A percentile compares a stretch with the other conserved stretches of the same genome.
These are phyloP conservation scores for Ganoderma lingzhi DNA, from an alignment of 1,284 basidiomycete genomes.

Conservation along the genomic window DNA sequence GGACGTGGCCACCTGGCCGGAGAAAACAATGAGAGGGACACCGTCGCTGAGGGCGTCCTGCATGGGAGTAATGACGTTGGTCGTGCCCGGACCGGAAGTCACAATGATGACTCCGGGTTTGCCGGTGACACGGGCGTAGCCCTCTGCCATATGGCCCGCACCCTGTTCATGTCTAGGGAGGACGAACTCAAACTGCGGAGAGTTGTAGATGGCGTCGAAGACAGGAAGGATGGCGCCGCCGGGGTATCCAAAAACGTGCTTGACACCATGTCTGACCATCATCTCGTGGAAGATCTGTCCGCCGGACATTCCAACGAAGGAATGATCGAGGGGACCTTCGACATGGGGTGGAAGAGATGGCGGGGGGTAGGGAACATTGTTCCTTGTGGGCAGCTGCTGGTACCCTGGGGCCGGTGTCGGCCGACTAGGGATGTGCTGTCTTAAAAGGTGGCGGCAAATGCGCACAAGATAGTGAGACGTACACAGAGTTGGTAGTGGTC, in stretches of 20 bases:
- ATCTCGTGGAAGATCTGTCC: slow-evolving; percentile 99
- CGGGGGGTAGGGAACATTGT: slow-evolving; percentile 54
- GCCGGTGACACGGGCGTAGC: slow-evolving; percentile 97
- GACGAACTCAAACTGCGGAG: slow-evolving; percentile 94
- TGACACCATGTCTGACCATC: slow-evolving; percentile 97
- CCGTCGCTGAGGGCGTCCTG: slow-evolving; percentile 97
- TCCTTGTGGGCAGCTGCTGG: slow-evolving; percentile 69
- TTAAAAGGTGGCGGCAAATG: slow-evolving; percentile 6
- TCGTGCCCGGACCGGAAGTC: slow-evolving; percentile 97
- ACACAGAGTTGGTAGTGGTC: slow-evolving; percentile 68
- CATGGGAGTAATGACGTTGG: slow-evolving; percentile 98
- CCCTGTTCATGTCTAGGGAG: slow-evolving; percentile 98
- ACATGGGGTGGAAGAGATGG: slow-evolving; percentile 53
- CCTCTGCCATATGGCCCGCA: slow-evolving; percentile 98
- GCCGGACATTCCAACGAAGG: slow-evolving; percentile 94
- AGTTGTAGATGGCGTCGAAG: slow-evolving; percentile 99
- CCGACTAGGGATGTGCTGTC: slow-evolving; percentile 52
- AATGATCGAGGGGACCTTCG: slow-evolving; percentile 68
- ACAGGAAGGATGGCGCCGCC: slow-evolving; percentile 98
- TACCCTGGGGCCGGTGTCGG: slow-evolving; percentile 71
- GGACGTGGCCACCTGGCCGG: slow-evolving; percentile 97
- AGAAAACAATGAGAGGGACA: slow-evolving; percentile 94
- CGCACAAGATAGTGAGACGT: slow-evolving; percentile 21
- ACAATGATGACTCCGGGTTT: slow-evolving; percentile 98
- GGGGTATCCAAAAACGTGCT: slow-evolving; percentile 98